Evolutionary conservation across 805 yeast genomes (phyloP), one percentile per base, ranked within the genome.

Genomic region (Hanseniaspora meyeri): DNA sequence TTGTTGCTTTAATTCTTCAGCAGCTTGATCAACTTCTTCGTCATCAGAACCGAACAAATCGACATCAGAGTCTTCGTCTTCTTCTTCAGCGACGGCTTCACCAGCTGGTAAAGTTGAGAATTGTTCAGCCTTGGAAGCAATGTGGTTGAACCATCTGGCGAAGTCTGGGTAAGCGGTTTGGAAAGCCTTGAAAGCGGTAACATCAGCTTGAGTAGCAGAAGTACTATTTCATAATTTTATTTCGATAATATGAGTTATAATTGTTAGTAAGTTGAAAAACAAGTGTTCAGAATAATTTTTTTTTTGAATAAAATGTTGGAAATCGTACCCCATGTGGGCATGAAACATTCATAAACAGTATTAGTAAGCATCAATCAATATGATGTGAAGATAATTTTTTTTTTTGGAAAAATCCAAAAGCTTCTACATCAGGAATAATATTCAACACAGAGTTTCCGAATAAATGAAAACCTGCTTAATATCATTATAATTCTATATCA

Each of bases 131-230:
- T 82, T 86, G 61, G 96, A 83, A 73, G 95, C 93, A 71, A 91
- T 85, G 86, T 91, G 97, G 85, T 87, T 87, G 82, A 85, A 88
- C 97, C 97, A 93, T 82, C 97, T 90, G 72, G 96, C 77, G 72
- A 89, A 89, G 75, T 86, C 83, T 74, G 97, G 96, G 87, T 76
- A 91, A 75, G 84, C 75, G 69, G 79, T 70, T 79, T 89, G 89
- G 85, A 83, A 91, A 76, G 96, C 89, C 80, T 87, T 82, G 91
- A 83, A 91, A 68, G 81, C 88, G 67, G 90, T 73, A 62, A 86
- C 97, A 72, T 91, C 97, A 72, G 96, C 96, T 78, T 88, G 96
- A 68, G 97, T 77, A 64, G 96, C 95, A 68, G 88, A 73, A 65
- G 89, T 75, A 76, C 95, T 87, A 62, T 60, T 24, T 49, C 14